phyloP scores from a whole-genome alignment of 202 grass and related monocot species.

The Schoenoplectus tabernaemontani region DNA sequence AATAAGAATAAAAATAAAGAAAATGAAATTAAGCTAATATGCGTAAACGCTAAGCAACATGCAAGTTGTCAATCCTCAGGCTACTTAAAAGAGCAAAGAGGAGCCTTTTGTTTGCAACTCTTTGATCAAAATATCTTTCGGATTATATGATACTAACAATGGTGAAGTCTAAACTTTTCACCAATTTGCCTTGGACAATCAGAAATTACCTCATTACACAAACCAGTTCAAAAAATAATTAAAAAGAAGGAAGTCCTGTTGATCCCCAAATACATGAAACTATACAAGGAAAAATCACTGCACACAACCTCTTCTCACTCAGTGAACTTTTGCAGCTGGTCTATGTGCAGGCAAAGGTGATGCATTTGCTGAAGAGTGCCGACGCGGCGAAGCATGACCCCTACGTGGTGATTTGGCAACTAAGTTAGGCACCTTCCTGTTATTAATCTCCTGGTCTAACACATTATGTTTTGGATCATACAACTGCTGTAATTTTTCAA shows the following conservation, averaged over 20 bases:
- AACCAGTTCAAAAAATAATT: conserved; percentile 23
- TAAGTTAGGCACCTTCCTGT: conserved; percentile 29
- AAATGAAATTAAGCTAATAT: no score
- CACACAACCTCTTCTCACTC: conserved; percentile 9
- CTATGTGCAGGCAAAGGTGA: conserved; percentile 37
- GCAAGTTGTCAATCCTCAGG: background rate
- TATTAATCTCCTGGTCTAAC: conserved; percentile 21
- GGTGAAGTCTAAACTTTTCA: background rate
- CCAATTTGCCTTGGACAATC: background rate
- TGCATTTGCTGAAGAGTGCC: conserved; percentile 30
- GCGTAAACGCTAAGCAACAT: background rate
- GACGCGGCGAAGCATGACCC: conserved; percentile 34
- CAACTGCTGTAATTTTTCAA: conserved; percentile 65
- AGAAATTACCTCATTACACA: conserved; percentile 19
- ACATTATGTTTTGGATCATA: conserved; percentile 40
- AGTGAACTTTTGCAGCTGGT: conserved; percentile 32
- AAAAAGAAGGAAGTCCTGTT: no score
- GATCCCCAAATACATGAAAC: conserved; percentile 44
- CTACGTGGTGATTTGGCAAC: conserved; percentile 46
- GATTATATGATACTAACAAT: background rate
- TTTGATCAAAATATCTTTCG: background rate
- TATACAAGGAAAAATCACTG: background rate
- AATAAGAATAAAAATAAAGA: no score
- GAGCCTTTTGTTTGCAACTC: background rate
- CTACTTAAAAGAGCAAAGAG: background rate